Evolutionary conservation across 2,329 filamentous ascomycete genomes (phyloP).

Genomic region (Pyrenophora seminiperda): DNA sequence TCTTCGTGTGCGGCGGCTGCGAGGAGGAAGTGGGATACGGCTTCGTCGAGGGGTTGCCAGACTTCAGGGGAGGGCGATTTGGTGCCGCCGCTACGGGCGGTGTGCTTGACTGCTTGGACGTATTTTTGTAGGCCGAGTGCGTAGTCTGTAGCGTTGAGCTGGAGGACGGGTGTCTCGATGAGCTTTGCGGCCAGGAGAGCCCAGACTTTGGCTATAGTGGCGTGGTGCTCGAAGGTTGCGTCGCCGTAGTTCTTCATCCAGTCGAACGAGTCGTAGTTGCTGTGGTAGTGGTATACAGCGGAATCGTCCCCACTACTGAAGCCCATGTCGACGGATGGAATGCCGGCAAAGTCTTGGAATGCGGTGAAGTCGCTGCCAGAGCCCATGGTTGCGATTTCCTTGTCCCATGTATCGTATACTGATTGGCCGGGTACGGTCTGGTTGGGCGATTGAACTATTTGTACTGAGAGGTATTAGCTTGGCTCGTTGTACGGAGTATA

Average conservation of each 20-base stretch:
- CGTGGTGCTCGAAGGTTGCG: constrained; percentile 63
- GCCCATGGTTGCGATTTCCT: constrained; percentile 61
- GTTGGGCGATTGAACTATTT: constrained; percentile 61
- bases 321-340: constrained; percentile 55
- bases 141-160: constrained; percentile 56
- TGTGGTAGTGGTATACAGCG: constrained; percentile 76
- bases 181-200: constrained; percentile 54
- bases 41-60: constrained; percentile 55
- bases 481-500: not conserved
- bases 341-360: constrained; percentile 59
- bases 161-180: constrained; percentile 54
- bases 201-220: constrained; percentile 54
- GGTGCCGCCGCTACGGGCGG: constrained; percentile 25
- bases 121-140: constrained; percentile 50
- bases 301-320: constrained; percentile 47
- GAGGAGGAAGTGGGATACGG: constrained; percentile 57
- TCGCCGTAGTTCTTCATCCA: constrained; percentile 86
- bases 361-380: constrained; percentile 59
- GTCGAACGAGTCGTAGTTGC: constrained; percentile 81
- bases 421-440: constrained; percentile 73
- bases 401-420: constrained; percentile 66
- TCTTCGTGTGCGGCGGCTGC: constrained; percentile 59
- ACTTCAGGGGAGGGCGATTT: constrained; percentile 38
- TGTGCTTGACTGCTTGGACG: constrained; percentile 49
- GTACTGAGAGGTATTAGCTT: constrained; percentile 28